These are phyloP conservation scores for Pseudoscleropodium purum DNA, from an alignment of 225 moss, liverwort and hornwort species.

Conservation along the genomic window DNA sequence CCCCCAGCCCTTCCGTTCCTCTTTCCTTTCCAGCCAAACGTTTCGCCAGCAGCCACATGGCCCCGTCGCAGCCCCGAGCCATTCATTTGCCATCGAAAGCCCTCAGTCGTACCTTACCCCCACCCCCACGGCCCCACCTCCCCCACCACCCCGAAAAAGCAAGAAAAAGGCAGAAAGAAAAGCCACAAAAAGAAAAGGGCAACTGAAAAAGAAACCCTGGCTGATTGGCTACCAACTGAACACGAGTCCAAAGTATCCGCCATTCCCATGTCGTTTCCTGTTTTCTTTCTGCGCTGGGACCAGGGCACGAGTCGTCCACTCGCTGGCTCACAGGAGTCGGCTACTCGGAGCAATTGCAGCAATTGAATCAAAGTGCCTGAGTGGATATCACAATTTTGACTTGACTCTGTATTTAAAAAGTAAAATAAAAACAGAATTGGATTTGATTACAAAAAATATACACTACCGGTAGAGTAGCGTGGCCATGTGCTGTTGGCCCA, in stretches of 20 bases:
- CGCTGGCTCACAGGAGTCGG: not conserved
- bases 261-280: not conserved
- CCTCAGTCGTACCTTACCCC: too few species aligned
- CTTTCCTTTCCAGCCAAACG: not conserved
- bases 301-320: not conserved
- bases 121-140: too few species aligned
- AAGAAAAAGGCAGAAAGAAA: too few species aligned
- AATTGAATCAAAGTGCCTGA: not conserved
- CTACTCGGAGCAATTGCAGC: not conserved
- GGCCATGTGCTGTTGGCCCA: too few species aligned
- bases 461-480: too few species aligned
- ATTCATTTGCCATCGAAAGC: not conserved
- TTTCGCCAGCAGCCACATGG: not conserved
- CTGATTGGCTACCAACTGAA: not conserved
- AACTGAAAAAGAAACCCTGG: not conserved
- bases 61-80: not conserved
- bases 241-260: not conserved
- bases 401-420: not conserved
- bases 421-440: not conserved
- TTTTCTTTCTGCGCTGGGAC: not conserved
- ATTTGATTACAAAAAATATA: too few species aligned
- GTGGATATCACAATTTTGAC: not conserved
- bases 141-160: too few species aligned
- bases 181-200: not conserved
- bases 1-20: not conserved